Base-by-base conservation (phyloP, 192 early-diverging fungal genomes). In the Coemansia sp. region DNA sequence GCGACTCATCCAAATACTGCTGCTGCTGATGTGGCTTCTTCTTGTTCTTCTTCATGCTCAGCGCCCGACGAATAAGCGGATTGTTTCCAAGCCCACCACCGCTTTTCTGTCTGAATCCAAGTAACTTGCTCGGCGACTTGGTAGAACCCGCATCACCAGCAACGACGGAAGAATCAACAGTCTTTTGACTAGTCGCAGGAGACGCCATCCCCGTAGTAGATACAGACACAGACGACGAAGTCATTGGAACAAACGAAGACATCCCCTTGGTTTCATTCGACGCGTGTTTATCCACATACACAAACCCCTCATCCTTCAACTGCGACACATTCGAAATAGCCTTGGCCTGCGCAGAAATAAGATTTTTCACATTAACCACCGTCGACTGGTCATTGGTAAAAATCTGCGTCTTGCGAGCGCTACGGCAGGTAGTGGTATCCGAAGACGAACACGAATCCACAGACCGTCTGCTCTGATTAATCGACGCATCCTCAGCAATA, bases 1-100 rank as follows among this genome's bases (percentile, higher is more conserved):
- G 56, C 17, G 11, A 45, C 12, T 54, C 39, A 17, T 57, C 22
- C 45, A 75, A 59, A n/a, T 43, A 61, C 20, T 67, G 33, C 4
- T 37, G 51, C 59, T 63, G 22, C 22, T 28, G 22, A 28, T 28
- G 22, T 28, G 22, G 22, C 22, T 28, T 28, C 22, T 28, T 28
- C 22, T 28, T 28, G 22, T 28, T 72, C 51, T 81, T 81, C 66
- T 72, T 68, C 67, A 72, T 72, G 64, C 78, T 81, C 66, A 75
- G 39, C 64, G 79, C 79, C 17, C 71, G 74, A 9, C 71, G 64
- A 34, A 76, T 81, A 56, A 76, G 65, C 41, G 74, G 79, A 20
- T 66, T 81, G 37, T 5, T 48, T 8, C 45, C 17, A 8, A 48
- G 45, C 45, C 70, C 79, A 39, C 67, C 34, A 28, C 45, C 66